Percentiles rank a stretch among this genome's conserved stretches.
Conservation (phyloP, 1,139 yeast genomes). For the Taphrina deformans region DNA sequence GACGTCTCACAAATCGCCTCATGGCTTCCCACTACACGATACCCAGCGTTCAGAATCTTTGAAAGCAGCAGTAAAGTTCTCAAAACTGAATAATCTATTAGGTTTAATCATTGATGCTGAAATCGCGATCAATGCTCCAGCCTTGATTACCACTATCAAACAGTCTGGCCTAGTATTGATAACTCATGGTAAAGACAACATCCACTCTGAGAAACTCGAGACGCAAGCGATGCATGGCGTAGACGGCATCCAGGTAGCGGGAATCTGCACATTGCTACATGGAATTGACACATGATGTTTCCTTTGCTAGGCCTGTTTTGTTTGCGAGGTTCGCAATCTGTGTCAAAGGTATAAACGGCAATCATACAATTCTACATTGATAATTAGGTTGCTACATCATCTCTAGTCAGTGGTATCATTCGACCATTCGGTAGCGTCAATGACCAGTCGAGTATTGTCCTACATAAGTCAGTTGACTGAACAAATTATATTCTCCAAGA, state of each 20-base stretch:
- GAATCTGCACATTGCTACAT: conserved; percentile 19
- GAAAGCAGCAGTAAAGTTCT: conserved; percentile 67
- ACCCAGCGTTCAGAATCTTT: conserved; percentile 55
- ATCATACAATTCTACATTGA: background rate
- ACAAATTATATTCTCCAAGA: background rate
- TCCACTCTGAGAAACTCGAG: conserved; percentile 39
- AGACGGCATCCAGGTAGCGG: conserved; percentile 24
- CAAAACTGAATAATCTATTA: conserved; percentile 75
- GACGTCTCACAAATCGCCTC: conserved; percentile 42
- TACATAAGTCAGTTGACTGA: background rate
- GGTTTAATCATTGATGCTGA: conserved; percentile 57
- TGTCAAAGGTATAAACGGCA: no score
- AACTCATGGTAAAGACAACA: conserved; percentile 50
- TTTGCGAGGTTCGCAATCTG: no score
- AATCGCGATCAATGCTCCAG: conserved; percentile 60
- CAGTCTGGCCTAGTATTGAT: conserved; percentile 80
- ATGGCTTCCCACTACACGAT: conserved; percentile 43
- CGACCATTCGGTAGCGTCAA: conserved; percentile 10
- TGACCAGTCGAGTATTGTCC: conserved; percentile 25
- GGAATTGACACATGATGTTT: conserved; percentile 17
- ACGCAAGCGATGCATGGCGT: conserved; percentile 26
- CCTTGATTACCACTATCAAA: conserved; percentile 70
- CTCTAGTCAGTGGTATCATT: conserved; percentile 2
- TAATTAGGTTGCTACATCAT: background rate
- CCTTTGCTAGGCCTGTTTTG: no score